A percentile compares a stretch with the other conserved stretches of the same genome.
These are phyloP conservation scores for Ogataea philodendri DNA, from an alignment of 805 yeast species.

Conservation along the genomic window DNA sequence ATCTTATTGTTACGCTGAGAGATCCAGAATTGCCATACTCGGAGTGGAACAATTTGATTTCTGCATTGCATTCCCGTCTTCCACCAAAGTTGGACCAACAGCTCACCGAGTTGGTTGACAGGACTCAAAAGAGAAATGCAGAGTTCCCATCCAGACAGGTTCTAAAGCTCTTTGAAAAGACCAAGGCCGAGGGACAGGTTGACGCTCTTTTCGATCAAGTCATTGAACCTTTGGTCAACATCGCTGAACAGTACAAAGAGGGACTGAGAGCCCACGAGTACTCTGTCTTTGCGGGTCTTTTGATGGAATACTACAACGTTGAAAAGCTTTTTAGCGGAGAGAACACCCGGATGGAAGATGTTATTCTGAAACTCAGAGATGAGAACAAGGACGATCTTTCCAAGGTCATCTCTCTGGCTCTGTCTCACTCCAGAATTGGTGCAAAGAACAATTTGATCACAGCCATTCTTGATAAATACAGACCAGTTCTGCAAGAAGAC, in stretches of 20 bases:
- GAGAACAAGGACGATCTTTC: slow-evolving; percentile 74
- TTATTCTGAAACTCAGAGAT: slow-evolving; percentile 82
- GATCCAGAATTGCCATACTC: slow-evolving; percentile 86
- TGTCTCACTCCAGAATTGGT: slow-evolving; percentile 91
- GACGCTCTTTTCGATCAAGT: slow-evolving; percentile 54
- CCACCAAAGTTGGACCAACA: slow-evolving; percentile 73
- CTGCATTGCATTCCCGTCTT: slow-evolving; percentile 90
- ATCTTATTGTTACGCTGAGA: slow-evolving; percentile 68
- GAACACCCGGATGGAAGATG: slow-evolving; percentile 82
- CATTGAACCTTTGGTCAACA: slow-evolving; percentile 68
- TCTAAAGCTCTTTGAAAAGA: slow-evolving; percentile 65
- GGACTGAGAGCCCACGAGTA: slow-evolving; percentile 88
- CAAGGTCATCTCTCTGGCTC: slow-evolving; percentile 67
- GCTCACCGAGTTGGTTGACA: slow-evolving; percentile 62
- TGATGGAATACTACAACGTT: slow-evolving; percentile 70
- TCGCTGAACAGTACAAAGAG: slow-evolving; percentile 65
- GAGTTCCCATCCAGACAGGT: slow-evolving; percentile 94
- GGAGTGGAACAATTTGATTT: slow-evolving; percentile 82
- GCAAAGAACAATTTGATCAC: slow-evolving; percentile 87
- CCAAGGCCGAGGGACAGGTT: slow-evolving; percentile 45
- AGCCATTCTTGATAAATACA: slow-evolving; percentile 81
- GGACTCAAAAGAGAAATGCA: slow-evolving; percentile 61
- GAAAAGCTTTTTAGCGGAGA: slow-evolving; percentile 79
- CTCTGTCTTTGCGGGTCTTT: slow-evolving; percentile 63
- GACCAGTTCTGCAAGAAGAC: slow-evolving; percentile 70